A percentile compares a stretch with the other conserved stretches of the same genome.
phyloP scores from a whole-genome alignment of 306 rosid genomes.

The Rosa lucieae region DNA sequence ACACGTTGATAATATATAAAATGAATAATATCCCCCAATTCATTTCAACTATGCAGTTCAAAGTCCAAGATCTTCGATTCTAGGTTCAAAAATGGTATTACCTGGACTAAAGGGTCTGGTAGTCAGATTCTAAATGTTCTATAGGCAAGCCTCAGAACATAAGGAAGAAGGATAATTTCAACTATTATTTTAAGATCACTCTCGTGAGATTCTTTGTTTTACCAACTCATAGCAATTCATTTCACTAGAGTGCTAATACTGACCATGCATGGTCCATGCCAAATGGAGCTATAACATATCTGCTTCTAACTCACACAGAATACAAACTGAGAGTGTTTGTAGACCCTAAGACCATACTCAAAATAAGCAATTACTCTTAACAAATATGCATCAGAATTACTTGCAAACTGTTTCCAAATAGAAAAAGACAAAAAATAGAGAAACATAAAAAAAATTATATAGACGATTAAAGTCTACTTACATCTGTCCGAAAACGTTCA shows the following conservation, averaged over 20 bases:
- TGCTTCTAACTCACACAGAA: neutral
- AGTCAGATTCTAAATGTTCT: neutral
- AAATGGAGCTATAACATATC: neutral
- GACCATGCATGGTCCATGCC: neutral
- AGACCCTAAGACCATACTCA: neutral
- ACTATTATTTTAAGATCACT: neutral
- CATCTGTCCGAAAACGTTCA: constrained; percentile 44
- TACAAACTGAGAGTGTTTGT: neutral
- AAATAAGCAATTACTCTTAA: neutral
- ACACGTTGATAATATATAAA: neutral
- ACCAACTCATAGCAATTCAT: neutral
- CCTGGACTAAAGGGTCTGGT: neutral
- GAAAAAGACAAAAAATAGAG: neutral
- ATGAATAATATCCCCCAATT: neutral
- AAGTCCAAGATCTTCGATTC: neutral
- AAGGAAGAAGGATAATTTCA: neutral
- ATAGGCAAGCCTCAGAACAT: neutral
- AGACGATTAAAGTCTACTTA: constrained; percentile 33
- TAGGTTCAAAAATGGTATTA: neutral
- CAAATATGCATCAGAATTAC: neutral
- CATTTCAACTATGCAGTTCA: neutral
- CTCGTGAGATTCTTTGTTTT: neutral
- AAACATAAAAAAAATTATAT: neutral
- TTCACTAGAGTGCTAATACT: neutral
- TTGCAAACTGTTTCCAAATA: neutral